These are phyloP conservation scores for Fusarium nodosum DNA, from an alignment of 2,329 filamentous ascomycete species.

Conservation along the genomic window DNA sequence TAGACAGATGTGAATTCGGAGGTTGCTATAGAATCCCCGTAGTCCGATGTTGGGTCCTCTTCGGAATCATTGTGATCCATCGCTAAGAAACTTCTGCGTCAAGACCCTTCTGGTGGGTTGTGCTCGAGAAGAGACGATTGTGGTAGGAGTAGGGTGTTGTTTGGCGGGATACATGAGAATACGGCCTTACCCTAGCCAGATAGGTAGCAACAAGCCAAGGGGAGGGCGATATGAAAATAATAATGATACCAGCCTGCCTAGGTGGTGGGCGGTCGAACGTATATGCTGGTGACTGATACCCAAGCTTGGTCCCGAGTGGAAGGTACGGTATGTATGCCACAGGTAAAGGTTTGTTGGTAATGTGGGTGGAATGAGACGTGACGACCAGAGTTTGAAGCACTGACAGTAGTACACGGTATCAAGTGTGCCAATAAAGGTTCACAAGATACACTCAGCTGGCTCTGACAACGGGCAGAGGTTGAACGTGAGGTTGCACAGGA, in stretches of 20 bases:
- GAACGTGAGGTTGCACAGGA: constrained; percentile 23
- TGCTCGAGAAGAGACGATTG: constrained; percentile 27
- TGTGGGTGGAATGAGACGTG: constrained; percentile 23
- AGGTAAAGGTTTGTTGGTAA: constrained; percentile 22
- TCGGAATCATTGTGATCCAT: constrained; percentile 48
- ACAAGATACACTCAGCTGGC: constrained; percentile 19
- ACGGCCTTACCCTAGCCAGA: constrained; percentile 5
- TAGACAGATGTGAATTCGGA: constrained; percentile 60
- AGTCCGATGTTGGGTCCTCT: constrained; percentile 57
- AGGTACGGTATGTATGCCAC: constrained; percentile 30
- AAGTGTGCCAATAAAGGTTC: constrained; percentile 15
- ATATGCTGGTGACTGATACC: constrained; percentile 42
- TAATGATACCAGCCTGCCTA: background rate
- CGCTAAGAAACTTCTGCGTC: constrained; percentile 20
- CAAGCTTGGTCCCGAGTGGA: constrained; percentile 40
- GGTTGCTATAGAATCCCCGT: constrained; percentile 54
- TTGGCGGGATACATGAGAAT: constrained; percentile 43
- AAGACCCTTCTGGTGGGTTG: constrained; percentile 15
- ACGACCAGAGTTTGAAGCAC: constrained; percentile 22
- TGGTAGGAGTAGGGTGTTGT: constrained; percentile 16
- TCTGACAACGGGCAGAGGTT: constrained; percentile 31
- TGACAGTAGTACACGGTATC: background rate
- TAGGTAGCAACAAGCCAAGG: constrained; percentile 17
- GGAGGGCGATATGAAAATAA: constrained; percentile 5
- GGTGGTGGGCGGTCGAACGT: constrained; percentile 34